Evolutionary conservation across 192 early-diverging fungal genomes (phyloP).

Genomic region (Umbelopsis sp.): DNA sequence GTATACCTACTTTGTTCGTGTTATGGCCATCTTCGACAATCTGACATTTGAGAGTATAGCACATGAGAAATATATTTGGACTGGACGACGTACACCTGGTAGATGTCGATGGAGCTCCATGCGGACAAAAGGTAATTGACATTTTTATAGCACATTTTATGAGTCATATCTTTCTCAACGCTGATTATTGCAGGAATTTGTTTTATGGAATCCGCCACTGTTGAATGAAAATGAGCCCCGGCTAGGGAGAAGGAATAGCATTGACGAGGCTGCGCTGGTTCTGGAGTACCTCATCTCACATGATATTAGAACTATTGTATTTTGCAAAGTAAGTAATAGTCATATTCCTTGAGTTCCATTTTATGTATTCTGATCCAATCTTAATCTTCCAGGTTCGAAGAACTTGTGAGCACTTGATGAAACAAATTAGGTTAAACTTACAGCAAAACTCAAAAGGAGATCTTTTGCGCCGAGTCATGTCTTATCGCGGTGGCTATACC

Average conservation of each 20-base stretch:
- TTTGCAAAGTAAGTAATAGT: slow-evolving; percentile 52
- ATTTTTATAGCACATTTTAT: not conserved
- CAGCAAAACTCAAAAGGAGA: slow-evolving; percentile 15
- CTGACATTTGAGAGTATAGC: slow-evolving; percentile 6
- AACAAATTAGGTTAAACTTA: slow-evolving; percentile 33
- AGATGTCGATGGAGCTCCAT: slow-evolving; percentile 40
- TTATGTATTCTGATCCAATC: not conserved
- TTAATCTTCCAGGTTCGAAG: slow-evolving; percentile 20
- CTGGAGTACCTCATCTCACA: slow-evolving; percentile 36
- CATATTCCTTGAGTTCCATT: not conserved
- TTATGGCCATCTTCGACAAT: not conserved
- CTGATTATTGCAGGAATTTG: slow-evolving; percentile 27
- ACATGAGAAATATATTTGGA: slow-evolving; percentile 38
- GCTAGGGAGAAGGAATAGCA: slow-evolving; percentile 14
- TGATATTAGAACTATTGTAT: slow-evolving; percentile 51
- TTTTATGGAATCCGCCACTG: slow-evolving; percentile 51
- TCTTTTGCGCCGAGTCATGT: slow-evolving; percentile 45
- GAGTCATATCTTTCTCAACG: not conserved
- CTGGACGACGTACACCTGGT: slow-evolving; percentile 21
- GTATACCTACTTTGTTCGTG: not conserved
- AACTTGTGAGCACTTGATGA: slow-evolving; percentile 43
- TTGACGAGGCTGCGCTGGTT: slow-evolving; percentile 36
- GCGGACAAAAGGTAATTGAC: slow-evolving; percentile 30
- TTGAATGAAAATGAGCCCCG: not conserved
- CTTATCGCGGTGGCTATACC: slow-evolving; percentile 82